phyloP scores from a whole-genome alignment of 805 yeast genomes.

The Metschnikowia dekortorum region DNA sequence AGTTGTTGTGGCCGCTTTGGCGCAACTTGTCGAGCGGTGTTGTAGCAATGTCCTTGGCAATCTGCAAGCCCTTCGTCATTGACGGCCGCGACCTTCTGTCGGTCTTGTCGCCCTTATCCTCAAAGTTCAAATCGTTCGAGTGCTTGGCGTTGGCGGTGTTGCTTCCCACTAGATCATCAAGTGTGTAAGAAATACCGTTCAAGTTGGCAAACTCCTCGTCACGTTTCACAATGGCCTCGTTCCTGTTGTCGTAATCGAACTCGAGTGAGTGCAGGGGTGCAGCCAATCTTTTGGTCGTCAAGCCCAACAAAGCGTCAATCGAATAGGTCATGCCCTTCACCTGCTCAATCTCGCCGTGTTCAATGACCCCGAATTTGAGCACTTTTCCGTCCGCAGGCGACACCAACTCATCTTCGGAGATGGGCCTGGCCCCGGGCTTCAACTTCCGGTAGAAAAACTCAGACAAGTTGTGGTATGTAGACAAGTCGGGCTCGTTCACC shows the following conservation, averaged over 20 bases:
- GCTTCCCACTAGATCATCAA: conserved; percentile 65
- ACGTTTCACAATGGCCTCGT: conserved; percentile 42
- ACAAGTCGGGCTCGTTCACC: conserved; percentile 76
- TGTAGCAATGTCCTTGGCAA: conserved; percentile 39
- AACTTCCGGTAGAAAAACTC: conserved; percentile 88
- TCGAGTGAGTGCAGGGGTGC: conserved; percentile 51
- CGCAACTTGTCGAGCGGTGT: conserved; percentile 28
- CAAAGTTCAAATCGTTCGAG: conserved; percentile 44
- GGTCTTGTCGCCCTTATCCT: conserved; percentile 68
- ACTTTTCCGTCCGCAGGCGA: conserved; percentile 95
- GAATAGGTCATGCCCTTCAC: conserved; percentile 96
- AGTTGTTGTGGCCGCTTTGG: conserved; percentile 43
- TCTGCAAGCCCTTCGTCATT: conserved; percentile 32
- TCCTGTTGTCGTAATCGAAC: conserved; percentile 39
- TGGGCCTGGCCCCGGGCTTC: conserved; percentile 73
- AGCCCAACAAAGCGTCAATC: conserved; percentile 81
- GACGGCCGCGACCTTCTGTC: conserved; percentile 28
- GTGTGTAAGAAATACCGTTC: conserved; percentile 68
- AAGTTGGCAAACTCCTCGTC: conserved; percentile 74
- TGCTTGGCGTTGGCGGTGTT: conserved; percentile 41
- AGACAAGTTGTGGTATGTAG: conserved; percentile 70
- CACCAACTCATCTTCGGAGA: conserved; percentile 61
- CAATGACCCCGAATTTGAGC: conserved; percentile 75
- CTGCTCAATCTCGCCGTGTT: conserved; percentile 87
- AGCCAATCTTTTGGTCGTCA: conserved; percentile 43